Evolutionary conservation across 495 filamentous ascomycete species (phyloP), one percentile per base, ranked within the genome.

Genomic region (Trichoderma orchidacearum): DNA sequence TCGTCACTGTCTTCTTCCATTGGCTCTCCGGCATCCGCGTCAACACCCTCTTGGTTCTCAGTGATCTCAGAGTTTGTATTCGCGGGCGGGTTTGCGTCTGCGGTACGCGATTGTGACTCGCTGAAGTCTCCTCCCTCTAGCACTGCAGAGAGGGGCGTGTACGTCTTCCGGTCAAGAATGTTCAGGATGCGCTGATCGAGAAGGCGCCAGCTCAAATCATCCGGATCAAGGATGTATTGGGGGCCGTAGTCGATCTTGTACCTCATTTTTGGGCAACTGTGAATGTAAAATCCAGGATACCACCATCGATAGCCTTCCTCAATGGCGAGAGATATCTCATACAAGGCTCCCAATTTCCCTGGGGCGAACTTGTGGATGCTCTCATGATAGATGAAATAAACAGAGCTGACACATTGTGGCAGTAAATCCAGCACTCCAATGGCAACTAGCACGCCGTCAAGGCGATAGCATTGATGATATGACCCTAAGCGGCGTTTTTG

Each of bases 401-500:
- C 93, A 18, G 87, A 89, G 70, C 91, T 96, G 30, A 98, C 89
- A 57, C 83, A 85, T 56, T 87, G 75, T 0, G 92, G 93, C 28
- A 96, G 76, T 8, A 97, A 70, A 66, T 98, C 93, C 30, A 98
- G 71, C 9, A 97, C 90, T 2, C 85, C 87, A 55, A 98, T 79
- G 15, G 93, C 93, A 32, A 97, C 82, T 31, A 98, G 78, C 54
- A 83, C 78, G 17, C 90, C 93, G 68, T 96, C 90, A 25, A 98
- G 73, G 29, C 93, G 81, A 69, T 98, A 96, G 71, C 88, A 93
- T 68, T 96, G 91, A 65, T 98, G 93, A 70, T 83, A 96, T n/a
- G 87, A 92, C 7, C 93, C 93, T 2, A 94, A 71, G 61, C 76
- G 76, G 54, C 83, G 81, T 54, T 79, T 75, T 52, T 59, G 64